Percentiles rank a stretch among this genome's conserved stretches.
phyloP scores from a whole-genome alignment of 225 moss, liverwort and hornwort species.

The Bryum argenteum region DNA sequence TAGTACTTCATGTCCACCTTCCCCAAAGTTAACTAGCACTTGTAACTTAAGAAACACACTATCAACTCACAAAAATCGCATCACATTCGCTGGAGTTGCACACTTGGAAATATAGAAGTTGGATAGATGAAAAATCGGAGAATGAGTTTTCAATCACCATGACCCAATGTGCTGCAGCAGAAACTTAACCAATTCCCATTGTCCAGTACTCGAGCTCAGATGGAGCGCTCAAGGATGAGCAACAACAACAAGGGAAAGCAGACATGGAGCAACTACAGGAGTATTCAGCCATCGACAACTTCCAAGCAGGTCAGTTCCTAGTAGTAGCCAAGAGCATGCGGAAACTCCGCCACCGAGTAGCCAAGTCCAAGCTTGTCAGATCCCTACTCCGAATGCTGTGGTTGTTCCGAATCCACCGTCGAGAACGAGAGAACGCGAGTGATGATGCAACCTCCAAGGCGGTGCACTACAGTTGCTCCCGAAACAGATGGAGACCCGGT shows the following conservation, averaged over 20 bases:
- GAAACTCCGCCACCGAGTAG: constrained; percentile 6
- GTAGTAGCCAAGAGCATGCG: constrained; percentile 27
- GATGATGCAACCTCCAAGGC: background rate
- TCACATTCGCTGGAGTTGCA: no score
- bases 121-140: no score
- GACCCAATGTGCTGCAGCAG: no score
- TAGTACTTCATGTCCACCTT: no score
- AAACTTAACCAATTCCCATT: no score
- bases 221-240: background rate
- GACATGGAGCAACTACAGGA: background rate
- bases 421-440: constrained; percentile 5
- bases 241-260: background rate
- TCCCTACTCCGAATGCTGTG: constrained; percentile 22
- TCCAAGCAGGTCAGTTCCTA: constrained; percentile 23
- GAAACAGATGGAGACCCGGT: constrained; percentile 49
- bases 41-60: no score
- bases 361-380: constrained; percentile 17
- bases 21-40: no score
- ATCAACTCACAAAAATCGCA: no score
- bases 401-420: constrained; percentile 17
- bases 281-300: background rate
- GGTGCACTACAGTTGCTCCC: constrained; percentile 34
- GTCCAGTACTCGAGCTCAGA: background rate
- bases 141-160: no score
- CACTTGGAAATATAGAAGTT: no score